A percentile compares a stretch with the other conserved stretches of the same genome.
These are phyloP conservation scores for Tuber indicum DNA, from an alignment of 495 filamentous ascomycete genomes.

Conservation along the genomic window DNA sequence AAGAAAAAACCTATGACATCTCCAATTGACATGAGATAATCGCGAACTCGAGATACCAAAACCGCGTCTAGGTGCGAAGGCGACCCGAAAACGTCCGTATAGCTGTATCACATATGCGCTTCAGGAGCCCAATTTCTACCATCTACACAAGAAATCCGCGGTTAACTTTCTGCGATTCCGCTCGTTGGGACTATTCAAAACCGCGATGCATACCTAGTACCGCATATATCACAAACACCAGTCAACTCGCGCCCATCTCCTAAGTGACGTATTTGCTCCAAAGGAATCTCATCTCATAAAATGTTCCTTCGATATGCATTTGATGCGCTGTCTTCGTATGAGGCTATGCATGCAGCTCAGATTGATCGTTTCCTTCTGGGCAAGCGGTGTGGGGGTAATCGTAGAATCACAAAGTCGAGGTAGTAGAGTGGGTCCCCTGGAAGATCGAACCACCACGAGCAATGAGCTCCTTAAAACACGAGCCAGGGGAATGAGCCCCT, in stretches of 20 bases:
- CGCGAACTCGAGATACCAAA: neutral
- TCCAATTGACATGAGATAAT: constrained; percentile 1
- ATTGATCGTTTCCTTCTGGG: neutral
- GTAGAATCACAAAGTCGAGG: neutral
- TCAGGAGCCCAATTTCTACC: neutral
- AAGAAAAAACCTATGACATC: neutral
- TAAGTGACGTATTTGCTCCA: neutral
- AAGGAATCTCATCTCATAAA: neutral
- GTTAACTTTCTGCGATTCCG: neutral
- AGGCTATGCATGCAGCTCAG: neutral
- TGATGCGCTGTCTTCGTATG: neutral
- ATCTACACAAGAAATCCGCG: neutral
- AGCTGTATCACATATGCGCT: neutral
- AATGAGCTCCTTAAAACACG: neutral
- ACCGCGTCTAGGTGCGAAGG: neutral
- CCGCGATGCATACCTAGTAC: neutral
- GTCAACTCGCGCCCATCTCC: neutral
- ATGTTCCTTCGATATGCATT: neutral
- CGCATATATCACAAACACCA: neutral
- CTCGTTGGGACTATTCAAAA: neutral
- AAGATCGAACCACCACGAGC: neutral
- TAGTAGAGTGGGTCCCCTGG: neutral
- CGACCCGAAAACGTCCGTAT: neutral
- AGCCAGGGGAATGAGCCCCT: neutral
- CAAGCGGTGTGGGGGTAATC: neutral